A percentile compares a stretch with the other conserved stretches of the same genome.
Conservation (phyloP, 768 basidiomycete genomes). For the Agrocybe chaxingu region DNA sequence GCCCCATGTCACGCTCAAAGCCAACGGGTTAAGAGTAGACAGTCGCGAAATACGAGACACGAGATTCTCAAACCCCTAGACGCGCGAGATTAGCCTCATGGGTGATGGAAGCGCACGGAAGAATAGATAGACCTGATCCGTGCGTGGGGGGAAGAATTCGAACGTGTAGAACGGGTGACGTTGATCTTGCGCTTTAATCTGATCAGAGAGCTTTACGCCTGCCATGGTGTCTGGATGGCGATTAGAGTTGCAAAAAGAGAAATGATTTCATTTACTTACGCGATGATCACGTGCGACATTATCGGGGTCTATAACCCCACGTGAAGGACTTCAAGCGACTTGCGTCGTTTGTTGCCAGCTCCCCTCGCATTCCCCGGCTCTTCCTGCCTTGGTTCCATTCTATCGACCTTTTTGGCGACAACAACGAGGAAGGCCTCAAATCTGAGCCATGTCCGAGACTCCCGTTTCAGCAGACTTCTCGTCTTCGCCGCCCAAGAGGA, state of each 20-base stretch:
- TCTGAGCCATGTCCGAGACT: conserved; percentile 40
- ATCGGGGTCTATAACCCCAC: not conserved
- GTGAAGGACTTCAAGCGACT: conserved; percentile 1
- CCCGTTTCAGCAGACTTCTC: conserved; percentile 83
- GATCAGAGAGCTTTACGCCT: conserved; percentile 71
- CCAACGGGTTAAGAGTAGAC: conserved; percentile 71
- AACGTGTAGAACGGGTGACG: conserved; percentile 82
- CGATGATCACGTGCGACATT: no score
- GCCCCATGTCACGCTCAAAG: conserved; percentile 95
- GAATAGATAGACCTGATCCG: conserved; percentile 62
- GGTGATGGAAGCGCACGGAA: not conserved
- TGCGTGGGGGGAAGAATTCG: conserved; percentile 97
- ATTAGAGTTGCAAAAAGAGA: not conserved
- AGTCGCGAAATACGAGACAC: conserved; percentile 84
- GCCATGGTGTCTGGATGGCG: no score
- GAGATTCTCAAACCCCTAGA: conserved; percentile 87
- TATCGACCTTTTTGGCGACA: conserved; percentile 3
- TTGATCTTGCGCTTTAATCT: conserved; percentile 46
- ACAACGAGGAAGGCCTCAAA: conserved; percentile 1
- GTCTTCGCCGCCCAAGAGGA: conserved; percentile 87
- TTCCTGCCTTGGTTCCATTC: not conserved
- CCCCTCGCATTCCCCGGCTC: not conserved
- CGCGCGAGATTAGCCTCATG: not conserved
- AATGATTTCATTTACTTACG: no score
- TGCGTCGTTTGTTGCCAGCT: not conserved